phyloP scores from a whole-genome alignment of 352 stramenopile species.

The Phytopythium chamaehyphon region DNA sequence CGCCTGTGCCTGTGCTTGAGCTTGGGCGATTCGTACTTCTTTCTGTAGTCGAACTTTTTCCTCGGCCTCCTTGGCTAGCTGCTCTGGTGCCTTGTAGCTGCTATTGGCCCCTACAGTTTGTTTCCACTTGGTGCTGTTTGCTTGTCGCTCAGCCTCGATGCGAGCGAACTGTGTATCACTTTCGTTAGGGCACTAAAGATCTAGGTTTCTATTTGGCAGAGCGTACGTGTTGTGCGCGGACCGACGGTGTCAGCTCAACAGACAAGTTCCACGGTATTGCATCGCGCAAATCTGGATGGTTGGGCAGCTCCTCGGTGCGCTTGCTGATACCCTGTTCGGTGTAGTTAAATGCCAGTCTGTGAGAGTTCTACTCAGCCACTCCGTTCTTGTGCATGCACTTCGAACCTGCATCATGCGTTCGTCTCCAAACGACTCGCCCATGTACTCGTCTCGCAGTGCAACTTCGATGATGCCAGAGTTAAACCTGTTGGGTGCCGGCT shows the following conservation, averaged over 20 bases:
- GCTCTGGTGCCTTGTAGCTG: slow-evolving; percentile 56
- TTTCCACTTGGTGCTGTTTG: slow-evolving; percentile 51
- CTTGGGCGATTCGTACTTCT: slow-evolving; percentile 14
- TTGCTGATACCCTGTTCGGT: slow-evolving; percentile 60
- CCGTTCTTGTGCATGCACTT: no score
- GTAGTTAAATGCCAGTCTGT: no score
- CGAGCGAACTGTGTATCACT: slow-evolving; percentile 23
- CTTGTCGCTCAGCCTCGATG: slow-evolving; percentile 25
- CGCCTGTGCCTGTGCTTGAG: neutral
- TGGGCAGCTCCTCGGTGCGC: slow-evolving; percentile 70
- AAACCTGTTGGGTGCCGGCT: slow-evolving; percentile 73
- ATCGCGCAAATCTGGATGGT: slow-evolving; percentile 56
- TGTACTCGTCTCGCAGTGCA: slow-evolving; percentile 53
- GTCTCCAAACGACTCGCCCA: slow-evolving; percentile 63
- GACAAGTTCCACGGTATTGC: slow-evolving; percentile 64
- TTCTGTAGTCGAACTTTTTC: slow-evolving; percentile 51
- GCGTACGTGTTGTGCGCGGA: slow-evolving; percentile 49
- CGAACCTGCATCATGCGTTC: slow-evolving; percentile 59
- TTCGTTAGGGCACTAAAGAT: slow-evolving; percentile 7
- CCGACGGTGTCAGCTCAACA: slow-evolving; percentile 36
- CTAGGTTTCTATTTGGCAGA: no score
- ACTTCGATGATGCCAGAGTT: slow-evolving; percentile 77
- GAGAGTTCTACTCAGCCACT: no score
- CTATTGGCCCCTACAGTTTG: slow-evolving; percentile 22
- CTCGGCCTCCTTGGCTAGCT: slow-evolving; percentile 44